Conservation (phyloP, 73 alveolate species). For the Halteria grandinella region DNA sequence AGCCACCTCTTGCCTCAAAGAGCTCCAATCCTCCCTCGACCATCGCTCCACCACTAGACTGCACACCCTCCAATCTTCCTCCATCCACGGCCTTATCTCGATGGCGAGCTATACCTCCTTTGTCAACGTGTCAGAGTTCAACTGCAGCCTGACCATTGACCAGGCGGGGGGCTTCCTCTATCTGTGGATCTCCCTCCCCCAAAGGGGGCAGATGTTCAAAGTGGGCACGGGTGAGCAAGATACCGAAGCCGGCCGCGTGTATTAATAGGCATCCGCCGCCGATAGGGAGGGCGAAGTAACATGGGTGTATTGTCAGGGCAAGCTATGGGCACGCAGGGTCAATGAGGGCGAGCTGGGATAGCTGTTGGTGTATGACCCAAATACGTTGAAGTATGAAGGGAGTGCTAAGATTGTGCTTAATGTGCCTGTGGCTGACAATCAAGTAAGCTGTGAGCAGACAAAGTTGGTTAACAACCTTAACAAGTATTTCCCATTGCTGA, state of each 20-base stretch:
- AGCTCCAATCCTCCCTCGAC: too few relatives aligned
- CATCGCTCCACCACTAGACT: too few relatives aligned
- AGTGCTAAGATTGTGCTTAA: slow-evolving; percentile 63
- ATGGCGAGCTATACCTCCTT: slow-evolving; percentile 63
- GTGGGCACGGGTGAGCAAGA: slow-evolving; percentile 88
- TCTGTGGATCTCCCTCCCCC: slow-evolving; percentile 64
- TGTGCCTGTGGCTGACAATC: too few relatives aligned
- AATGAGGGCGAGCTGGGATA: slow-evolving; percentile 77
- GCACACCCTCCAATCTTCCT: slow-evolving; percentile 57
- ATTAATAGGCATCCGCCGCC: slow-evolving; percentile 61
- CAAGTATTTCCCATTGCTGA: slow-evolving; percentile 82
- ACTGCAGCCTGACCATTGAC: slow-evolving; percentile 82
- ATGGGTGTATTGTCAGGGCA: slow-evolving; percentile 85
- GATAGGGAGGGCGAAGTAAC: slow-evolving; percentile 78
- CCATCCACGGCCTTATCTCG: slow-evolving; percentile 73
- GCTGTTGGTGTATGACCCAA: slow-evolving; percentile 74
- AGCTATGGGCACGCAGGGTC: slow-evolving; percentile 76
- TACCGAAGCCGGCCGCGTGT: slow-evolving; percentile 85
- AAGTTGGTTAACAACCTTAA: too few relatives aligned
- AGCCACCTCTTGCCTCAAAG: too few relatives aligned
- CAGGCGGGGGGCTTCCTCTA: slow-evolving; percentile 80
- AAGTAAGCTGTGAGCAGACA: too few relatives aligned
- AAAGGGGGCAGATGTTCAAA: slow-evolving; percentile 83
- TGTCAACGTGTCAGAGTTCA: slow-evolving; percentile 47
- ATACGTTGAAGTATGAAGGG: slow-evolving; percentile 66